Conservation (phyloP, 345 rosid species). For the Eucalyptus erythrocorys region DNA sequence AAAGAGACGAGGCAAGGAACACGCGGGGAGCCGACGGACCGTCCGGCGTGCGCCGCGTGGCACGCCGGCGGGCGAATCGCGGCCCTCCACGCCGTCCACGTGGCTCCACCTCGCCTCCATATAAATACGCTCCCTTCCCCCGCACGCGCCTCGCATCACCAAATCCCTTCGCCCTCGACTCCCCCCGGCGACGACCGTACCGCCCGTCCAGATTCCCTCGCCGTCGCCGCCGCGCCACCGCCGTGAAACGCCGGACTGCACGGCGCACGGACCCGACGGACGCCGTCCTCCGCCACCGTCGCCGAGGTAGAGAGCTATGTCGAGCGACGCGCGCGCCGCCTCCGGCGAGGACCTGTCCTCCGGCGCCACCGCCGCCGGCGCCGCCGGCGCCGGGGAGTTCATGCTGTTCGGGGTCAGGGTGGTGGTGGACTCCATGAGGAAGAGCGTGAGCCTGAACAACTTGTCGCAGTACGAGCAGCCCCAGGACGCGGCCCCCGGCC, state of each 20-base stretch:
- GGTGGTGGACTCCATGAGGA: conserved; percentile 9
- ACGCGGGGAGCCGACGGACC: not conserved
- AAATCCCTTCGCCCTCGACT: not conserved
- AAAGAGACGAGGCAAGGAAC: not conserved
- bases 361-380: not conserved
- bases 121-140: not conserved
- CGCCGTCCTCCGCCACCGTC: not conserved
- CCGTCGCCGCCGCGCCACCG: not conserved
- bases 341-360: not conserved
- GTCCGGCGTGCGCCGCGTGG: not conserved
- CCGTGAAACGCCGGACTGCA: not conserved
- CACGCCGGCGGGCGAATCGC: not conserved
- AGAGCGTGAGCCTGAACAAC: conserved; percentile 6
- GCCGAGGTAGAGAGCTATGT: not conserved
- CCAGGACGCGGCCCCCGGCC: not conserved
- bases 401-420: conserved; percentile 12
- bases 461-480: conserved; percentile 7
- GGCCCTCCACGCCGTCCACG: not conserved
- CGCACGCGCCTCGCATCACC: not conserved
- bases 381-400: not conserved
- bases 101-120: not conserved
- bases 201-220: not conserved
- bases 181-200: not conserved
- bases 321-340: not conserved
- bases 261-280: too few species aligned